Evolutionary conservation across 1,139 yeast species (phyloP).

Genomic region (Arxiozyma heterogenica): DNA sequence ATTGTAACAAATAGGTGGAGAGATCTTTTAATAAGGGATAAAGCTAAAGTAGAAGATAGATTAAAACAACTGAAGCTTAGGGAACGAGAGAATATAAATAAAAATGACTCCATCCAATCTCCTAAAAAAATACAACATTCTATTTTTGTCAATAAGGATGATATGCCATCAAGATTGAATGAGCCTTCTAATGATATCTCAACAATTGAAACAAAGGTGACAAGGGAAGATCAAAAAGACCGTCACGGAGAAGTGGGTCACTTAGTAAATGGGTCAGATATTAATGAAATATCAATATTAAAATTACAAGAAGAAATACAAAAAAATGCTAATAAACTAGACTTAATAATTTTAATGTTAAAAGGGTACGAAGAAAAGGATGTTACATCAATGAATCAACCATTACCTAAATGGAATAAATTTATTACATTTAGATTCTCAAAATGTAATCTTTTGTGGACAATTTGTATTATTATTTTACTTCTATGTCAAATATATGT

Average conservation of each 20-base stretch:
- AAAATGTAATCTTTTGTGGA: slow-evolving; percentile 19
- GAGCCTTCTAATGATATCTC: not conserved
- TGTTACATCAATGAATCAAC: not conserved
- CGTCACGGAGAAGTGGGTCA: not conserved
- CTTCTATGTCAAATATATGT: slow-evolving; percentile 23
- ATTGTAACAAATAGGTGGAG: slow-evolving; percentile 16
- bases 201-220: not conserved
- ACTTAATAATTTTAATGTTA: slow-evolving; percentile 10
- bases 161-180: too few relatives aligned
- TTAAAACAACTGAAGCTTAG: slow-evolving; percentile 2
- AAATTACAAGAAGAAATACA: slow-evolving; percentile 13
- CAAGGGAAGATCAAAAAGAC: not conserved
- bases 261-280: not conserved
- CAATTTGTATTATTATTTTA: slow-evolving; percentile 26
- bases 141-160: not conserved
- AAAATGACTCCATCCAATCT: not conserved
- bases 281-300: not conserved
- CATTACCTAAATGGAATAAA: not conserved
- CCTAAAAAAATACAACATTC: not conserved
- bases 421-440: not conserved
- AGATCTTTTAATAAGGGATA: slow-evolving; percentile 15
- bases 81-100: not conserved
- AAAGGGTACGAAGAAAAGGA: not conserved
- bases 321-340: slow-evolving; percentile 18
- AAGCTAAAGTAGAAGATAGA: slow-evolving; percentile 6